phyloP scores from a whole-genome alignment of 148 eudicot species.

The Salicornia ramosissima region DNA sequence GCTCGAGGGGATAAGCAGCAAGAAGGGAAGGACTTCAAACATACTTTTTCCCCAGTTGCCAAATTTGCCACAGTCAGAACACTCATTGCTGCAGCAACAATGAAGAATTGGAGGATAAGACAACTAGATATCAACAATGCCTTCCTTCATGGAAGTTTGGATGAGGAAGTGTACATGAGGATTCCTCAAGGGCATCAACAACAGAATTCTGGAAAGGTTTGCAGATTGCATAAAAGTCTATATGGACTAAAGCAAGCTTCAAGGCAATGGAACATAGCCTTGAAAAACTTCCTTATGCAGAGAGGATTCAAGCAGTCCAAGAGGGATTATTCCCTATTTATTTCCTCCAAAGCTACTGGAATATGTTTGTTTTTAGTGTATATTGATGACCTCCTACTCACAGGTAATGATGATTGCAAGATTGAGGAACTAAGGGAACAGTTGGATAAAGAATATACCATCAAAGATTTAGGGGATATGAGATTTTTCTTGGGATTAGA shows the following conservation, averaged over 20 bases:
- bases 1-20: background rate
- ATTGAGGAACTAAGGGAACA: background rate
- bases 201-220: background rate
- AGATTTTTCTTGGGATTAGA: background rate
- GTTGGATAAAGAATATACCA: background rate
- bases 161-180: background rate
- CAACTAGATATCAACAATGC: constrained; percentile 8
- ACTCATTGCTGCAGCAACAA: background rate
- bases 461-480: too few relatives aligned
- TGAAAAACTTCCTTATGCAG: background rate
- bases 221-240: background rate
- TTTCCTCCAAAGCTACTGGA: too few relatives aligned
- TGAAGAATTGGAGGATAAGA: background rate
- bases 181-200: background rate
- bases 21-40: background rate
- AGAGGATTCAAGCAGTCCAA: background rate
- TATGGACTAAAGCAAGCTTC: constrained; percentile 8
- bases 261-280: background rate
- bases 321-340: constrained; percentile 1
- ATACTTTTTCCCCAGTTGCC: background rate
- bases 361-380: background rate
- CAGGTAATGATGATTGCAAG: background rate
- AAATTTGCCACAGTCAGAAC: background rate
- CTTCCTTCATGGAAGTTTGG: background rate
- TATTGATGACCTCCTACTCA: background rate